Percentiles rank a stretch among this genome's conserved stretches.
Conservation (phyloP, 768 basidiomycete genomes). For the Mycena pura region DNA sequence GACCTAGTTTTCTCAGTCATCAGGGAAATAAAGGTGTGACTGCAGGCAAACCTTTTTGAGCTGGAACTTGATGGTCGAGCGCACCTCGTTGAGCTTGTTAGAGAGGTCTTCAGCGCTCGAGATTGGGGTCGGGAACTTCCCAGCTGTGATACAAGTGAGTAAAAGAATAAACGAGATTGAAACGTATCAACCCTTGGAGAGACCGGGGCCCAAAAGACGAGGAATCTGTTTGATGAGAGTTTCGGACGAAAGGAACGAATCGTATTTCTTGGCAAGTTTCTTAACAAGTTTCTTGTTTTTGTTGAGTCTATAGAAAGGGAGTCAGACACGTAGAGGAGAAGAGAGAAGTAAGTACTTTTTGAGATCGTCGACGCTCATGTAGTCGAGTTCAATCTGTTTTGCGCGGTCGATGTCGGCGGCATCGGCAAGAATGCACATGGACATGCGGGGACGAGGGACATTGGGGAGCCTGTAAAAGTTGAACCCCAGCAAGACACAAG, state of each 20-base stretch:
- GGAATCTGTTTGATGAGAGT: conserved; percentile 99
- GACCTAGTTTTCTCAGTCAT: conserved; percentile 47
- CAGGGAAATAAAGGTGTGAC: not conserved
- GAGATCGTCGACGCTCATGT: conserved; percentile 99
- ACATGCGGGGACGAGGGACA: conserved; percentile 98
- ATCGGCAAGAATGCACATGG: conserved; percentile 99
- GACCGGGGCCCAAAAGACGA: conserved; percentile 98
- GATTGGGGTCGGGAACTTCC: conserved; percentile 98
- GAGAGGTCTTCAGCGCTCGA: conserved; percentile 88
- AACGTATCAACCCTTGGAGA: conserved; percentile 88
- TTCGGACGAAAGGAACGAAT: conserved; percentile 98
- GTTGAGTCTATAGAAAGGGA: conserved; percentile 71
- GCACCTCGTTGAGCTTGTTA: conserved; percentile 93
- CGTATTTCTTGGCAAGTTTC: conserved; percentile 99
- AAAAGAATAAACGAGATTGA: not conserved
- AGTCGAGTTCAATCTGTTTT: conserved; percentile 96
- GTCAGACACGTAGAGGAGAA: not conserved
- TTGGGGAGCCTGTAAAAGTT: conserved; percentile 77
- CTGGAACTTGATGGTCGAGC: conserved; percentile 99
- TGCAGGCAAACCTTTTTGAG: conserved; percentile 72
- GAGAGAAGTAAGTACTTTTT: conserved; percentile 75
- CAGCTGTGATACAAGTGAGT: conserved; percentile 58
- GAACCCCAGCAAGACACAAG: not conserved
- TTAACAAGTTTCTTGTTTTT: conserved; percentile 99
- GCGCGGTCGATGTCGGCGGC: conserved; percentile 98